Evolutionary conservation across 176 grass and related monocot species (phyloP).

Genomic region (Rhipidocladum racemiflorum): DNA sequence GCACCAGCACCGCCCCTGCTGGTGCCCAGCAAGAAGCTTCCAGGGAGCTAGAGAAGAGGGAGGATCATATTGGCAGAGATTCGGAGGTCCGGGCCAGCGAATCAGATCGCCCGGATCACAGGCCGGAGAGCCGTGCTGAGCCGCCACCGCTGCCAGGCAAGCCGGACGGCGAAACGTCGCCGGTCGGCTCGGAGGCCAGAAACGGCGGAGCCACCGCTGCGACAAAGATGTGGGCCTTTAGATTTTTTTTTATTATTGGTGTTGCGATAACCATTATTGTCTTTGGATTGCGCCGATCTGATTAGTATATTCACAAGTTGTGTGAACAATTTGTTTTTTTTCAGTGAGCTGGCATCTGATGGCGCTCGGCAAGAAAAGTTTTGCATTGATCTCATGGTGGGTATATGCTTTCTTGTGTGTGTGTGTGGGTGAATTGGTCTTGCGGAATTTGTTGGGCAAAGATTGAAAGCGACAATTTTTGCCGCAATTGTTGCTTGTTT

Average conservation of each 20-base stretch:
- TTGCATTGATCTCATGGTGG: slow-evolving; percentile 99
- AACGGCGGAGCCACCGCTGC: slow-evolving; percentile 44
- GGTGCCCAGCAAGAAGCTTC: slow-evolving; percentile 11
- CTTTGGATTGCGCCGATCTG: slow-evolving; percentile 47
- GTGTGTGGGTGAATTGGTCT: slow-evolving; percentile 67
- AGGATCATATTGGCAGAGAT: slow-evolving; percentile 43
- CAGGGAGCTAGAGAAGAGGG: slow-evolving; percentile 48
- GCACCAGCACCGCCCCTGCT: not conserved
- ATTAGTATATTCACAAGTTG: slow-evolving; percentile 61
- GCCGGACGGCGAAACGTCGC: slow-evolving; percentile 43
- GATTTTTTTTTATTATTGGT: slow-evolving; percentile 38
- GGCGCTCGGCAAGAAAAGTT: slow-evolving; percentile 77
- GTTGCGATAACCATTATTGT: slow-evolving; percentile 40
- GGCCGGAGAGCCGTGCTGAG: slow-evolving; percentile 48
- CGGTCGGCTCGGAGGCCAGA: slow-evolving; percentile 43
- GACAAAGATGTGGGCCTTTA: slow-evolving; percentile 69
- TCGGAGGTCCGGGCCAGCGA: slow-evolving; percentile 35
- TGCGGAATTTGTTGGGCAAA: slow-evolving; percentile 66
- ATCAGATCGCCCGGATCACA: slow-evolving; percentile 43
- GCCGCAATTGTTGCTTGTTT: slow-evolving; percentile 34
- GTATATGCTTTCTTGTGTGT: slow-evolving; percentile 53
- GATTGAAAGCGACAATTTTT: slow-evolving; percentile 76
- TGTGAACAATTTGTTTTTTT: slow-evolving; percentile 41
- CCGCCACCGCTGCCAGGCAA: slow-evolving; percentile 18
- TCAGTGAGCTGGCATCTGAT: slow-evolving; percentile 70